Percentiles rank a stretch among this genome's conserved stretches.
Conservation (phyloP, 176 grass and related monocot species). For the Phoenix roebelenii region DNA sequence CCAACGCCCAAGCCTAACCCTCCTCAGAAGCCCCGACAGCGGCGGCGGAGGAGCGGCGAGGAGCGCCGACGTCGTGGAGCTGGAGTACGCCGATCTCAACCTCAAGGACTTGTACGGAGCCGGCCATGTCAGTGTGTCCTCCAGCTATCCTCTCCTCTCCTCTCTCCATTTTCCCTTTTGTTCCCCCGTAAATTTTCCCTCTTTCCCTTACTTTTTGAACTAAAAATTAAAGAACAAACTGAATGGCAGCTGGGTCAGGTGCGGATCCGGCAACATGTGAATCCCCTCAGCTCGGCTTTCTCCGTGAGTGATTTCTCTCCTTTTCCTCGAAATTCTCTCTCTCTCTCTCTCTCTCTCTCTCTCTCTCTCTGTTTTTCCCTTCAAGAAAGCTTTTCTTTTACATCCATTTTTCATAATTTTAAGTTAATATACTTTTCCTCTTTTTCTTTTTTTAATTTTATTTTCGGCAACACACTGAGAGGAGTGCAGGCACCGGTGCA, state of each 20-base stretch:
- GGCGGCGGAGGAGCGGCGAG: neutral
- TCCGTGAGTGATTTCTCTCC: constrained; percentile 23
- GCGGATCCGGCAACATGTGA: constrained; percentile 92
- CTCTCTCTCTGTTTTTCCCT: no score
- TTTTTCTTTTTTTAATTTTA: neutral
- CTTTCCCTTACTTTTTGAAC: neutral
- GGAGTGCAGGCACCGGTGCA: constrained; percentile 38
- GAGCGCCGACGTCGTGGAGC: constrained; percentile 61
- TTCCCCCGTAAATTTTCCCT: neutral
- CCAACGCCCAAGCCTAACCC: no score
- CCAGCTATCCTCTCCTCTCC: neutral
- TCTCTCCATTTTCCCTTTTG: neutral
- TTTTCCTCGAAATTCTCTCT: no score
- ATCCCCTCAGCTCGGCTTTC: constrained; percentile 87
- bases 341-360: neutral
- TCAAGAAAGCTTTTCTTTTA: neutral
- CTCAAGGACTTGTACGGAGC: constrained; percentile 55
- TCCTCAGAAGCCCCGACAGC: no score
- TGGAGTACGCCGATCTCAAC: constrained; percentile 81
- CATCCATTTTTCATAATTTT: neutral
- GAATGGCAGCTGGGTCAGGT: constrained; percentile 56
- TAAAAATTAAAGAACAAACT: neutral
- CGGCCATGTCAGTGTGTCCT: constrained; percentile 19
- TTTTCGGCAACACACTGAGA: neutral
- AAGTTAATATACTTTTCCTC: neutral